Percentiles rank a stretch among this genome's conserved stretches.
Evolutionary conservation across 805 yeast genomes (phyloP).

Genomic region (Metschnikowia dekortorum): DNA sequence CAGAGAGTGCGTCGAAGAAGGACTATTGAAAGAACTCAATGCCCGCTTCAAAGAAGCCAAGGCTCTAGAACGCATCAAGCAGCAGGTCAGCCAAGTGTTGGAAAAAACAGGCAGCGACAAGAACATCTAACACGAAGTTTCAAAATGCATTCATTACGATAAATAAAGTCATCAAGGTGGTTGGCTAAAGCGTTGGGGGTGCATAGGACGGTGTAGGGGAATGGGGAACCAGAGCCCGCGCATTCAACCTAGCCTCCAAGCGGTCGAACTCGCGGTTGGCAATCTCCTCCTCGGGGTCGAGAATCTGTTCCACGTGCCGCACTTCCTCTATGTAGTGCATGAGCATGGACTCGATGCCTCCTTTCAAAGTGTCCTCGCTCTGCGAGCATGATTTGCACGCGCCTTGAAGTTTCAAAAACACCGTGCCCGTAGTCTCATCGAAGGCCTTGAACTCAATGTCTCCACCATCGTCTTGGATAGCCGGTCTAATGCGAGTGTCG

Average conservation of each 20-base stretch:
- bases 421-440: slow-evolving; percentile 81
- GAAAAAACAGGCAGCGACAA: slow-evolving; percentile 2
- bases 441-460: slow-evolving; percentile 87
- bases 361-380: slow-evolving; percentile 85
- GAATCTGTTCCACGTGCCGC: slow-evolving; percentile 77
- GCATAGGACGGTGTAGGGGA: slow-evolving; percentile 13
- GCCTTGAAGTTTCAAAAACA: slow-evolving; percentile 84
- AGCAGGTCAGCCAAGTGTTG: slow-evolving; percentile 13
- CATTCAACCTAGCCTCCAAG: slow-evolving; percentile 51
- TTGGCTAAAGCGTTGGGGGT: slow-evolving; percentile 20
- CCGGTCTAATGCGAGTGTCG: slow-evolving; percentile 93
- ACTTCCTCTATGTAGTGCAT: slow-evolving; percentile 97
- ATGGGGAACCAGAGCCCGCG: slow-evolving; percentile 12
- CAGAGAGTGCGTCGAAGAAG: slow-evolving; percentile 34
- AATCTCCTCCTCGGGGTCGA: slow-evolving; percentile 70
- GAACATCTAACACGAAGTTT: neutral
- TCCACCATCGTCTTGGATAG: slow-evolving; percentile 98
- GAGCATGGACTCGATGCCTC: slow-evolving; percentile 97
- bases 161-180: slow-evolving; percentile 2
- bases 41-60: slow-evolving; percentile 21
- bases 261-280: slow-evolving; percentile 82
- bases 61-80: slow-evolving; percentile 12
- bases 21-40: slow-evolving; percentile 32
- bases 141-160: slow-evolving; percentile 4
- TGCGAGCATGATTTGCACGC: slow-evolving; percentile 94